phyloP scores from a whole-genome alignment of 768 basidiomycete species.

The Lepiota brunneoincarnata region DNA sequence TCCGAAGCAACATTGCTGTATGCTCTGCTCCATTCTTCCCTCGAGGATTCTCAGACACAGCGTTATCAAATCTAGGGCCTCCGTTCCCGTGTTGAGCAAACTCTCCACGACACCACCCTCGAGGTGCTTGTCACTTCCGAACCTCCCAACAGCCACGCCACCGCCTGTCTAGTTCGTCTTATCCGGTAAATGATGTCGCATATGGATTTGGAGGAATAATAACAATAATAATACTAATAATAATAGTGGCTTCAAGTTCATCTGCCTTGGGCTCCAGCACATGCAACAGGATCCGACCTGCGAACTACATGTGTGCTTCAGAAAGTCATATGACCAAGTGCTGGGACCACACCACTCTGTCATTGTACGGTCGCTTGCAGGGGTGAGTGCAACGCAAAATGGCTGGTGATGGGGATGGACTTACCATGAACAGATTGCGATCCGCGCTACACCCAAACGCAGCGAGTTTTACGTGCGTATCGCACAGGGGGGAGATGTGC shows the following conservation, averaged over 20 bases:
- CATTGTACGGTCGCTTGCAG: constrained; percentile 61
- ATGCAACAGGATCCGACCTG: constrained; percentile 52
- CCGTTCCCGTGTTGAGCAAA: constrained; percentile 46
- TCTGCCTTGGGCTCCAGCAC: constrained; percentile 63
- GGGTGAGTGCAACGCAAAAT: constrained; percentile 33
- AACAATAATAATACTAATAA: background rate
- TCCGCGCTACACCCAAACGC: constrained; percentile 60
- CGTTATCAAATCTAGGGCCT: constrained; percentile 48
- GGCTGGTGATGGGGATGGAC: background rate
- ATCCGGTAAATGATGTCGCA: constrained; percentile 44
- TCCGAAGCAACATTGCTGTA: constrained; percentile 64
- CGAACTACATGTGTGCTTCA: constrained; percentile 69
- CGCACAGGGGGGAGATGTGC: constrained; percentile 53
- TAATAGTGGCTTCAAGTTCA: constrained; percentile 53
- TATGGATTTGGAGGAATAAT: constrained; percentile 1
- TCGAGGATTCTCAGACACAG: constrained; percentile 6
- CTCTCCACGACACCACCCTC: constrained; percentile 44
- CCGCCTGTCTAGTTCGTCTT: constrained; percentile 61
- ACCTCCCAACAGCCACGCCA: constrained; percentile 41
- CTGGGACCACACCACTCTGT: constrained; percentile 67
- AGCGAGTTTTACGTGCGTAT: constrained; percentile 60
- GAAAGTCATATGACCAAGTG: constrained; percentile 65
- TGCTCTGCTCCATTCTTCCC: constrained; percentile 21
- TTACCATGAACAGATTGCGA: constrained; percentile 40
- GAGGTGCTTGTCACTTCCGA: constrained; percentile 60